phyloP scores from a whole-genome alignment of 495 filamentous ascomycete genomes.

The Cercophora sp. region DNA sequence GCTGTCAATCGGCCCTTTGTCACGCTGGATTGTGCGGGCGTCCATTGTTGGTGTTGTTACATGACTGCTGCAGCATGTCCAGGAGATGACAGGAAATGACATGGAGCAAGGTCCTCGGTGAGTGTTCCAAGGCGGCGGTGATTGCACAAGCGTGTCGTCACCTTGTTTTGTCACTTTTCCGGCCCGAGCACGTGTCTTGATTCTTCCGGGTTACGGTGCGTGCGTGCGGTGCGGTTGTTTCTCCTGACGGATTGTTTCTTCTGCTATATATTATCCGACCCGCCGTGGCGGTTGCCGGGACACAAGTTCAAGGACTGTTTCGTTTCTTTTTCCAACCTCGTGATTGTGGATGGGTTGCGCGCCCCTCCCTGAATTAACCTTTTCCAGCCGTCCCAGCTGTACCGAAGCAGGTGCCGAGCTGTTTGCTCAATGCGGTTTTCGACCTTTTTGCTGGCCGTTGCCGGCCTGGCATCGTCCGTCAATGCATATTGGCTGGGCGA shows the following conservation, averaged over 20 bases:
- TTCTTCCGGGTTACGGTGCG: neutral
- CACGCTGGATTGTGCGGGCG: neutral
- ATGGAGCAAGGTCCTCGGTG: neutral
- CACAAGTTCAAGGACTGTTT: conserved; percentile 7
- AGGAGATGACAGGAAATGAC: conserved; percentile 7
- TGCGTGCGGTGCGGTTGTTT: neutral
- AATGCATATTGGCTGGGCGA: conserved; percentile 45
- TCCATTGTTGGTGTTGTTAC: conserved; percentile 1
- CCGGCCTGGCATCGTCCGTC: conserved; percentile 32
- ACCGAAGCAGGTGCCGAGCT: neutral
- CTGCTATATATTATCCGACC: conserved; percentile 10
- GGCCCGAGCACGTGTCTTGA: conserved; percentile 2
- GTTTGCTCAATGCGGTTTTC: conserved; percentile 33
- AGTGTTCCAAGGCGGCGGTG: neutral
- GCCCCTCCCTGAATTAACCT: neutral
- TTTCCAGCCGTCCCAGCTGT: neutral
- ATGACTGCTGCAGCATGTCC: neutral
- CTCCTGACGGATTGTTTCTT: neutral
- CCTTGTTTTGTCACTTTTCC: neutral
- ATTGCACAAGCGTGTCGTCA: neutral
- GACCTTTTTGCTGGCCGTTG: conserved; percentile 35
- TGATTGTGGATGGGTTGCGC: too few species aligned
- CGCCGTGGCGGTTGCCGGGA: neutral
- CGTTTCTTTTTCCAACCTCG: neutral
- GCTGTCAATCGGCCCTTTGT: conserved; percentile 13